phyloP scores from a whole-genome alignment of 148 eudicot species.

The Heliamphora exappendiculata region DNA sequence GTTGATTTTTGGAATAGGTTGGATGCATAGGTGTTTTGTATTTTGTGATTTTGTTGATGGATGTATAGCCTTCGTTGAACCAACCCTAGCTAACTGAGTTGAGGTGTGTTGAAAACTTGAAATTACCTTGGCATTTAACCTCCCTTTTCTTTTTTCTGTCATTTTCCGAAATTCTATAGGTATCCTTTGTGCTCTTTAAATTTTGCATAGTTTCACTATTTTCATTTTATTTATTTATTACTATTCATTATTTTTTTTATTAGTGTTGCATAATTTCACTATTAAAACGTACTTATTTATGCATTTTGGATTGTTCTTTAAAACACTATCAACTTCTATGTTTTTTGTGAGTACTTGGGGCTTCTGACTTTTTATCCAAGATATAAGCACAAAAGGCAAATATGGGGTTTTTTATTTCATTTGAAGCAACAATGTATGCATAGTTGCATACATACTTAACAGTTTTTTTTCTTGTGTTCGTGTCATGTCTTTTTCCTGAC shows the following conservation, averaged over 20 bases:
- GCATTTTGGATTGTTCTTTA: not conserved
- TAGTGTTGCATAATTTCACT: not conserved
- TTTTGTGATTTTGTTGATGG: no score
- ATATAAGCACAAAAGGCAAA: not conserved
- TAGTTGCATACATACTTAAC: no score
- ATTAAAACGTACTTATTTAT: not conserved
- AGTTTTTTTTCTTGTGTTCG: not conserved
- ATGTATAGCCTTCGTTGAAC: no score
- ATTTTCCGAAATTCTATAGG: not conserved
- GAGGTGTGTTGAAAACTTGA: not conserved
- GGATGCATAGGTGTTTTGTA: no score
- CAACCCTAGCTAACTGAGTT: not conserved
- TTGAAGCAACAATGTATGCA: not conserved
- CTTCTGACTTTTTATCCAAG: not conserved
- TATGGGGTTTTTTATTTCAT: not conserved
- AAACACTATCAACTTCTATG: not conserved
- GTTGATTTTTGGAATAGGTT: no score
- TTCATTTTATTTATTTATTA: no score
- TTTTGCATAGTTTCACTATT: not conserved
- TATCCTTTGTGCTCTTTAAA: not conserved
- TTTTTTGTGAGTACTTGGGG: slow-evolving; percentile 3
- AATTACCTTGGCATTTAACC: not conserved
- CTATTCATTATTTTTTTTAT: no score
- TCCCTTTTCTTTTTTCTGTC: not conserved
- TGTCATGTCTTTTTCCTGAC: not conserved